phyloP scores from a whole-genome alignment of 163 green algal species.

The Chlamydomonas reinhardtii region DNA sequence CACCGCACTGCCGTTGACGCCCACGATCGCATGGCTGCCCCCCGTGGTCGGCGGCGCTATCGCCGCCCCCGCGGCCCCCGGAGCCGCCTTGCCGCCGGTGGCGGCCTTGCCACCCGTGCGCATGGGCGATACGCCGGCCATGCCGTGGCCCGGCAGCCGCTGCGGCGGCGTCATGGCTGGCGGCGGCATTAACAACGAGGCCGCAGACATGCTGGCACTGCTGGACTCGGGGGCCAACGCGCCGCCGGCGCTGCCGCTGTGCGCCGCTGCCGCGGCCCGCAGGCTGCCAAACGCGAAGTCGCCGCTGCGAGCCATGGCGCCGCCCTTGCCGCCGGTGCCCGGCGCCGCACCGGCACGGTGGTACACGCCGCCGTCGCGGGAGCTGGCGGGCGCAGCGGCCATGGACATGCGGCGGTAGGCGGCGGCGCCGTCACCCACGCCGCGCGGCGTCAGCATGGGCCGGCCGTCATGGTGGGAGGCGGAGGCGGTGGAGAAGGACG shows the following conservation, averaged over 20 bases:
- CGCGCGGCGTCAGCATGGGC: not conserved
- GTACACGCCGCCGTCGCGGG: not conserved
- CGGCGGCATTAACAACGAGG: not conserved
- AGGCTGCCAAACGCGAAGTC: constrained; percentile 3
- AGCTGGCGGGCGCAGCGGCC: not conserved
- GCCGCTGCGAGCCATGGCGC: constrained; percentile 17
- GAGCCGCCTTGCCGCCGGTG: not conserved
- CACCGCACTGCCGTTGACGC: not conserved
- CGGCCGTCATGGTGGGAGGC: not conserved
- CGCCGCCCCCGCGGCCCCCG: too few species aligned
- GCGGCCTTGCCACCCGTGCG: not conserved
- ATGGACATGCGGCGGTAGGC: constrained; percentile 16
- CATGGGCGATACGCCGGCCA: not conserved
- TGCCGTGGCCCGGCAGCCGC: not conserved
- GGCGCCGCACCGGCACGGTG: not conserved
- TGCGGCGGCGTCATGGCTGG: not conserved
- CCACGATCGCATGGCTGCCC: too few species aligned
- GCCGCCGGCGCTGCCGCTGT: too few species aligned
- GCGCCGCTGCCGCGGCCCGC: not conserved
- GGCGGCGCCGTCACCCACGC: not conserved
- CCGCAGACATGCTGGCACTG: not conserved
- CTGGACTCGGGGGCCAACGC: not conserved
- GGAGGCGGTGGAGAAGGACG: not conserved
- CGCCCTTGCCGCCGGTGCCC: not conserved
- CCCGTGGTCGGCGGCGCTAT: not conserved